Evolutionary conservation across 306 rosid species (phyloP), one percentile per base, ranked within the genome.

Genomic region (Fagus crenata): DNA sequence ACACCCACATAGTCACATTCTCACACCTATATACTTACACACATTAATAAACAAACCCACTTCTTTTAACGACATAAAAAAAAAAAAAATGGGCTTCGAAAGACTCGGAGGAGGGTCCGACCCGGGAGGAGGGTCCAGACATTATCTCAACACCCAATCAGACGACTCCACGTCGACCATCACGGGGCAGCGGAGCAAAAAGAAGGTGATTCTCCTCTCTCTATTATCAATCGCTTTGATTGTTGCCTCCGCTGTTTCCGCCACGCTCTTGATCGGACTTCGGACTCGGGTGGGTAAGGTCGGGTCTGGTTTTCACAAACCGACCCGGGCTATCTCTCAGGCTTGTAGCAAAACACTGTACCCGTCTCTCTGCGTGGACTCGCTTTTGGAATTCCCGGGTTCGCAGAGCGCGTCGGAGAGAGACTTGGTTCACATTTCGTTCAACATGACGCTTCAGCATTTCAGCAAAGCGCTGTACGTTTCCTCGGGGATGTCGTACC

Each of bases 361-460:
- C 84, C 97, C 89, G 5, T 15, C 74, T 2, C 91, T 96, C 5
- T 96, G 99, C 40, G 88, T 91, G 4, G 67, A 83, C 76, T 84
- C 93, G 1, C 89, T 96, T 0, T 82, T 92, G 4, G 86, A 92
- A 7, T 96, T 89, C 63, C 99, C 97, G 1, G 96, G 89, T 0
- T 81, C 98, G 0, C 14, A 36, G 1, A 7, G 55, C 8, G 97
- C 98, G 1, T 82, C 96, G 6, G 97, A 89, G 81, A 71, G 51
- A n/a, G 96, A 90, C 75, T 89, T 94, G 0, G 89, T 92, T 73
- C 93, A 92, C 91, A 94, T 94, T 87, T 89, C 97, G 43, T 86
- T 94, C 77, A 94, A 94, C 83, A 61, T 94, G 77, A 94, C 98
- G 0, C 86, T 94, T 13, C 97, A 89, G 69, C 94, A 81, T 33